A percentile compares a stretch with the other conserved stretches of the same genome.
These are phyloP conservation scores for Hippophae rhamnoides DNA, from an alignment of 306 rosid species.

Conservation along the genomic window DNA sequence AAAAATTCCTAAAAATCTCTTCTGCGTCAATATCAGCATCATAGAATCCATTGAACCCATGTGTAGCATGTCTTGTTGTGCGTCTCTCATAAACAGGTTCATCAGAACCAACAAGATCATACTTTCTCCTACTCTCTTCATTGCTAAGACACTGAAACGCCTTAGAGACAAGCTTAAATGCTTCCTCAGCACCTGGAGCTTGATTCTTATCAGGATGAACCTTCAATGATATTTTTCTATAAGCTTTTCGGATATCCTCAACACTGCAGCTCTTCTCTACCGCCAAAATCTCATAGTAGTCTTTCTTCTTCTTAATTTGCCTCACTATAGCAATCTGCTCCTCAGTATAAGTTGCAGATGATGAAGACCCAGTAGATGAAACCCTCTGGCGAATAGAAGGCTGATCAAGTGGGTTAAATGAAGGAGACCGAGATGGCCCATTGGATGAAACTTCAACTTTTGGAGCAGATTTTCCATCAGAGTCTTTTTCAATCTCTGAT, in stretches of 20 bases:
- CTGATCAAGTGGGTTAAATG: constrained; percentile 31
- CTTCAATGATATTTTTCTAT: constrained; percentile 76
- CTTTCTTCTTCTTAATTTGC: constrained; percentile 72
- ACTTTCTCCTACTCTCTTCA: constrained; percentile 54
- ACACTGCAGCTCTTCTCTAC: constrained; percentile 72
- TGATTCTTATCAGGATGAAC: constrained; percentile 95
- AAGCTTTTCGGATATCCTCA: constrained; percentile 76
- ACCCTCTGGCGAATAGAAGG: constrained; percentile 61
- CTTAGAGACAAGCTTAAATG: constrained; percentile 78
- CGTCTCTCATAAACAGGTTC: constrained; percentile 60
- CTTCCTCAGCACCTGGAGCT: constrained; percentile 89
- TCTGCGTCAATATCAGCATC: constrained; percentile 81
- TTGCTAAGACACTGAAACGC: constrained; percentile 88
- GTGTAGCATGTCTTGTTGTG: constrained; percentile 24
- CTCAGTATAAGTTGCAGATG: constrained; percentile 31
- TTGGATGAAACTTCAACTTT: constrained; percentile 21
- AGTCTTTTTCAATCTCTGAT: constrained; percentile 25
- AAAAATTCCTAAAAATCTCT: constrained; percentile 83
- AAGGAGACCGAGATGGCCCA: constrained; percentile 21
- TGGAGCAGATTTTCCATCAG: constrained; percentile 23
- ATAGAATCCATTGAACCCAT: constrained; percentile 58
- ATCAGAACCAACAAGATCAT: constrained; percentile 67
- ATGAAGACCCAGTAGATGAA: constrained; percentile 23
- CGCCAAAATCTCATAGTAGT: constrained; percentile 76
- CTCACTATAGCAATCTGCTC: constrained; percentile 64